Evolutionary conservation across 225 moss, liverwort and hornwort genomes (phyloP).

Genomic region (Straminergon stramineum): DNA sequence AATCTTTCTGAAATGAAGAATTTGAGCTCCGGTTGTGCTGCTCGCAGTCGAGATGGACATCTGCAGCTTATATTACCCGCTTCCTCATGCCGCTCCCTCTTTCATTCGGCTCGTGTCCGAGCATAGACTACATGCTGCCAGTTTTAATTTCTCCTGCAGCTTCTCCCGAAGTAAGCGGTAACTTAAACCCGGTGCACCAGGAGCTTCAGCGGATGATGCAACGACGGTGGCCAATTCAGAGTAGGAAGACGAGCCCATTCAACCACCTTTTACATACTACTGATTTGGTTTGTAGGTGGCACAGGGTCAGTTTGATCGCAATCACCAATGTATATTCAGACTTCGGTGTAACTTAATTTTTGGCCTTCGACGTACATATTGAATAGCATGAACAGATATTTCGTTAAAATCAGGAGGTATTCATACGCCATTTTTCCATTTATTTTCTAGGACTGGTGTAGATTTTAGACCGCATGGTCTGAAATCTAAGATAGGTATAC

Average conservation of each 20-base stretch:
- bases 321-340: not conserved
- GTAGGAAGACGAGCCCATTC: slow-evolving; percentile 44
- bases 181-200: slow-evolving; percentile 24
- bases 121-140: slow-evolving; percentile 10
- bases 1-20: not conserved
- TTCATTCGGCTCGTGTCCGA: slow-evolving; percentile 9
- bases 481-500: too few relatives aligned
- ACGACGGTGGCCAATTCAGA: slow-evolving; percentile 14
- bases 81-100: slow-evolving; percentile 9
- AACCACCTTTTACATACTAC: slow-evolving; percentile 13
- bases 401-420: too few relatives aligned
- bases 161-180: slow-evolving; percentile 28
- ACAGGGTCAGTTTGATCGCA: slow-evolving; percentile 21
- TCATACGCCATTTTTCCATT: too few relatives aligned
- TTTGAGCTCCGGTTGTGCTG: not conserved
- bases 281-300: not conserved
- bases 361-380: too few relatives aligned
- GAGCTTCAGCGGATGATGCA: slow-evolving; percentile 22
- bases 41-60: slow-evolving; percentile 31
- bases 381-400: too few relatives aligned
- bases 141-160: slow-evolving; percentile 10
- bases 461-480: too few relatives aligned
- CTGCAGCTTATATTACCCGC: slow-evolving; percentile 32
- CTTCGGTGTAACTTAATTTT: too few relatives aligned
- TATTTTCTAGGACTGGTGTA: too few relatives aligned